These are phyloP conservation scores for Heliamphora exappendiculata DNA, from an alignment of 148 eudicot species.

Conservation along the genomic window DNA sequence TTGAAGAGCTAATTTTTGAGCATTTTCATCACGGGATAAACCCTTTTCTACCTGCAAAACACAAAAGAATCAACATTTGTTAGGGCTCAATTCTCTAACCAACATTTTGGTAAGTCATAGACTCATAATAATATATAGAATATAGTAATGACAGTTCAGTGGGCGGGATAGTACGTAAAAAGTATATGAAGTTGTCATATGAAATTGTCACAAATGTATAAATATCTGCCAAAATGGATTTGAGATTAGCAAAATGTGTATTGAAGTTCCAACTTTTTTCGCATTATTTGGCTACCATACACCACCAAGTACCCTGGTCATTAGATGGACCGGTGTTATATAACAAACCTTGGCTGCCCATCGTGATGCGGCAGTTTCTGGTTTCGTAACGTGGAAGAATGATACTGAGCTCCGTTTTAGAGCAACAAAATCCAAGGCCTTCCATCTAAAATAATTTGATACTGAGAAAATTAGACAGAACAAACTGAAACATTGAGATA, in stretches of 20 bases:
- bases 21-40: conserved; percentile 26
- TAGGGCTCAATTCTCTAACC: neutral
- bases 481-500: neutral
- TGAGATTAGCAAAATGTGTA: too few species aligned
- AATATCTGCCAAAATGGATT: too few species aligned
- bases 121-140: too few species aligned
- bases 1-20: conserved; percentile 25
- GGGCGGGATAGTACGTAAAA: too few species aligned
- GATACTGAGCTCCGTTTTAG: conserved; percentile 19
- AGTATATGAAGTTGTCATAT: too few species aligned
- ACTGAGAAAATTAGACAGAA: neutral
- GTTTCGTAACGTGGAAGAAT: conserved; percentile 14
- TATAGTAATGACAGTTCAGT: too few species aligned
- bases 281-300: too few species aligned
- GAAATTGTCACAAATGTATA: too few species aligned
- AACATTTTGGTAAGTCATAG: neutral
- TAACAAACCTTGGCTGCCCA: conserved; percentile 30
- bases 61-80: neutral
- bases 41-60: conserved; percentile 27
- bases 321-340: too few species aligned
- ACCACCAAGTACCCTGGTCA: too few species aligned
- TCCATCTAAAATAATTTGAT: conserved; percentile 23
- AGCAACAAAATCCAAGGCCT: conserved; percentile 32
- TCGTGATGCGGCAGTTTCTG: conserved; percentile 20
- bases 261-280: too few species aligned